These are phyloP conservation scores for Phytopythium sindhum DNA, from an alignment of 352 stramenopile species.

Conservation along the genomic window DNA sequence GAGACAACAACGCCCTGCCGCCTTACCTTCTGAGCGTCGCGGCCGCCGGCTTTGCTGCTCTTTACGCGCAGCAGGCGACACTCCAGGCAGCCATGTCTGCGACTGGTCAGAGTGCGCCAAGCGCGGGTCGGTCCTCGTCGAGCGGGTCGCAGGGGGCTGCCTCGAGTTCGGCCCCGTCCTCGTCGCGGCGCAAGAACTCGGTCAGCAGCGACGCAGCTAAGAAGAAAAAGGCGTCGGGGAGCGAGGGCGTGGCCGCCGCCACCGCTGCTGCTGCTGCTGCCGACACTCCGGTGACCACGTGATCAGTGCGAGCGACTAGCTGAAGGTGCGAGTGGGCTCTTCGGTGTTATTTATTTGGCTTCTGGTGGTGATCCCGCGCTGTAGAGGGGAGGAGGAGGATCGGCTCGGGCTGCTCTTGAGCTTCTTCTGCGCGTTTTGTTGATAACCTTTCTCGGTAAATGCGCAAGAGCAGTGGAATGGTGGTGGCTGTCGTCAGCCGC, in stretches of 20 bases:
- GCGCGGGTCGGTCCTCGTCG: not conserved
- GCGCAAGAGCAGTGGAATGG: not conserved
- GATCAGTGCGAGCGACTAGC: not conserved
- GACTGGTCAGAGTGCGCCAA: not conserved
- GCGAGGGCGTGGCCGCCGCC: not conserved
- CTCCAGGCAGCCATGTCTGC: slow-evolving; percentile 24
- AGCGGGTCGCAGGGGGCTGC: not conserved
- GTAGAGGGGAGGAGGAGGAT: not conserved
- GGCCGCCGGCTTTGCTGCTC: slow-evolving; percentile 49
- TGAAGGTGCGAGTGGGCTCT: not conserved
- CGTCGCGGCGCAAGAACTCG: slow-evolving; percentile 4
- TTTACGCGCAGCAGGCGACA: slow-evolving; percentile 51
- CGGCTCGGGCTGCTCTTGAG: too few relatives aligned
- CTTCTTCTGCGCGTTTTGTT: not conserved
- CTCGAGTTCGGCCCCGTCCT: not conserved
- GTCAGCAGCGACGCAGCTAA: not conserved
- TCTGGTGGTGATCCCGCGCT: not conserved
- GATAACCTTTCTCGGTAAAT: not conserved
- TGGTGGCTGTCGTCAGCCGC: too few relatives aligned
- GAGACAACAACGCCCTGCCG: slow-evolving; percentile 30
- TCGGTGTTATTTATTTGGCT: slow-evolving; percentile 5
- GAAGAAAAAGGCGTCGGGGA: not conserved
- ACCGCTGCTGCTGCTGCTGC: not conserved
- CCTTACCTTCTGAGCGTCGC: slow-evolving; percentile 60
- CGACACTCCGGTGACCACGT: not conserved